Evolutionary conservation across 176 grass and related monocot species (phyloP).

Genomic region (Saccharum officinarum): DNA sequence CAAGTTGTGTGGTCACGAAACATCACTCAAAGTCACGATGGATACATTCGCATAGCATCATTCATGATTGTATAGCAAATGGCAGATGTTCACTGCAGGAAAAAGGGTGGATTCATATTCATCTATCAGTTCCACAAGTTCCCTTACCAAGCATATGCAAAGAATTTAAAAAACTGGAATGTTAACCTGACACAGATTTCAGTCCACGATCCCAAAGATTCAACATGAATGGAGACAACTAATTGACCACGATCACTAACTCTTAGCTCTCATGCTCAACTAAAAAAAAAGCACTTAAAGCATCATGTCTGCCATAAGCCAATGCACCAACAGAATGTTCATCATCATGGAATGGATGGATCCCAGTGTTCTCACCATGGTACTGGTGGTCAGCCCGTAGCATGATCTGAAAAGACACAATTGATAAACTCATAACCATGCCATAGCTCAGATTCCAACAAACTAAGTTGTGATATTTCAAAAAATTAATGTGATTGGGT

Average conservation of each 20-base stretch:
- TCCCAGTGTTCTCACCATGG: neutral
- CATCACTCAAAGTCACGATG: no score
- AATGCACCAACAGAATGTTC: neutral
- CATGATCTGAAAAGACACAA: slow-evolving; percentile 28
- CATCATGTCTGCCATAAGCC: neutral
- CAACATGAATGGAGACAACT: neutral
- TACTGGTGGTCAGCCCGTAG: neutral
- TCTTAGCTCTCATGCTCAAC: neutral
- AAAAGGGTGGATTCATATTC: neutral
- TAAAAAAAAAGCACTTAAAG: slow-evolving; percentile 7
- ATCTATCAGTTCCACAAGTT: neutral
- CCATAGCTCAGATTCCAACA: neutral
- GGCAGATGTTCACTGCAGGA: neutral
- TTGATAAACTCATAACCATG: neutral
- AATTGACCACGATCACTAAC: neutral
- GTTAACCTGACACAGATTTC: neutral
- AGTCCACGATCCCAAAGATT: neutral
- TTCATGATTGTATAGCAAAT: neutral
- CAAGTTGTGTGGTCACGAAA: neutral
- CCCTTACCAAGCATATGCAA: neutral
- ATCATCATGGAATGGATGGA: neutral
- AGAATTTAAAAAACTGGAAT: neutral
- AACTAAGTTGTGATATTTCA: neutral
- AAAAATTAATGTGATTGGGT: neutral
- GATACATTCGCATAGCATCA: no score